Base-by-base conservation (phyloP, 2,329 filamentous ascomycete species). In the Botrytis hyacinthi region DNA sequence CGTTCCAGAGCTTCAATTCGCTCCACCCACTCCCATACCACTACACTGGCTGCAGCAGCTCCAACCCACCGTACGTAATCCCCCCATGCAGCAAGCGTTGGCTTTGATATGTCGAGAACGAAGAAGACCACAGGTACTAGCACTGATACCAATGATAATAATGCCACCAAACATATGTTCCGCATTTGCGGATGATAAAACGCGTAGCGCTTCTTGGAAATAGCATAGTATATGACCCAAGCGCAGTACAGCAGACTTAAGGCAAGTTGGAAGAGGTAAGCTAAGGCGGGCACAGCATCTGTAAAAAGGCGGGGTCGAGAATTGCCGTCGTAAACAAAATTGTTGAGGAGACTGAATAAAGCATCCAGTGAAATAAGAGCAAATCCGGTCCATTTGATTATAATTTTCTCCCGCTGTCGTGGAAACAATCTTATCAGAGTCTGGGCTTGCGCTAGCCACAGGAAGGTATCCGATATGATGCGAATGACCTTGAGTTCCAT, bases 351-450 rank as follows among this genome's bases (percentile, higher is more conserved):
- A 80, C 92, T 95, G 82, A 99, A 99, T 18, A 95, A 90, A 61
- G 95, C 91, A 81, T 98, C 95, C 74, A 98, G 87, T 0, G 94
- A 89, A 79, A 99, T 98, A 73, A 99, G 88, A 4, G 92, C 94
- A 81, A 98, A 98, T 1, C 95, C 96, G 26, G 95, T 94, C 95
- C 95, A 99, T 84, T 98, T 98, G 84, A 99, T 99, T 77, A 98
- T 93, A 70, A 98, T 91, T 84, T 98, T 98, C 83, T 99, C 96
- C 80, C 97, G 93, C 80, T 98, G 95, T 48, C 96, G 93, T 12
- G 96, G 96, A 78, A 99, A 99, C 1, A 99, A 86, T 71, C 96
- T 92, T 78, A 98, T 98, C 73, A 99, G 84, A 0, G 96, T 99
- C 84, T 99, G 96, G 1, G 97, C 95, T 83, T 99, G 96, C 1